phyloP scores from a whole-genome alignment of 768 basidiomycete genomes.

The Strobilomyces dryophilus region DNA sequence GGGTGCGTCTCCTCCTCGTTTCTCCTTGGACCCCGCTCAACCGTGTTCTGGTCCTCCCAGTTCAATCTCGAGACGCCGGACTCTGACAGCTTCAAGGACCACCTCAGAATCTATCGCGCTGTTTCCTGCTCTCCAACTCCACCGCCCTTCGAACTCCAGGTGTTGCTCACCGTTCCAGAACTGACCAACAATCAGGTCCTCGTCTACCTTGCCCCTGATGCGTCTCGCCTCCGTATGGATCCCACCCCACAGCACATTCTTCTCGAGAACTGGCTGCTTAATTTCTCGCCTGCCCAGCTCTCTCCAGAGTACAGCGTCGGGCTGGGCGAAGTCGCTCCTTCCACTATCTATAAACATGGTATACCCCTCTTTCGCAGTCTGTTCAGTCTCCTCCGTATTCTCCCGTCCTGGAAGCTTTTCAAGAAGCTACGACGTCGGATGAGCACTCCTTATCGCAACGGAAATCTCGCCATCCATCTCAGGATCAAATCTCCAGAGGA shows the following conservation, averaged over 20 bases:
- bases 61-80: constrained; percentile 83
- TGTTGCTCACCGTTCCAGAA: constrained; percentile 68
- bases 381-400: constrained; percentile 61
- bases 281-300: constrained; percentile 33
- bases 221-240: constrained; percentile 59
- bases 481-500: constrained; percentile 38
- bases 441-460: constrained; percentile 35
- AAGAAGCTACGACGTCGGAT: constrained; percentile 50
- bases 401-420: constrained; percentile 74
- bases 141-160: constrained; percentile 61
- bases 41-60: constrained; percentile 32
- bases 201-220: constrained; percentile 57
- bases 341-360: constrained; percentile 82
- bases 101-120: constrained; percentile 54
- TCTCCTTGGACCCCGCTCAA: background rate
- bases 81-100: constrained; percentile 60
- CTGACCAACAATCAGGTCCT: constrained; percentile 66
- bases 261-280: constrained; percentile 67
- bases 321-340: constrained; percentile 52
- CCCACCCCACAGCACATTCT: constrained; percentile 67
- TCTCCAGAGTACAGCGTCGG: constrained; percentile 20
- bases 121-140: constrained; percentile 34
- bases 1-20: constrained; percentile 48
- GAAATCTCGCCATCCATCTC: constrained; percentile 46
- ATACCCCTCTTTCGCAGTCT: constrained; percentile 79